Evolutionary conservation across 2,329 filamentous ascomycete genomes (phyloP).

Genomic region (Cladophialophora carrionii): DNA sequence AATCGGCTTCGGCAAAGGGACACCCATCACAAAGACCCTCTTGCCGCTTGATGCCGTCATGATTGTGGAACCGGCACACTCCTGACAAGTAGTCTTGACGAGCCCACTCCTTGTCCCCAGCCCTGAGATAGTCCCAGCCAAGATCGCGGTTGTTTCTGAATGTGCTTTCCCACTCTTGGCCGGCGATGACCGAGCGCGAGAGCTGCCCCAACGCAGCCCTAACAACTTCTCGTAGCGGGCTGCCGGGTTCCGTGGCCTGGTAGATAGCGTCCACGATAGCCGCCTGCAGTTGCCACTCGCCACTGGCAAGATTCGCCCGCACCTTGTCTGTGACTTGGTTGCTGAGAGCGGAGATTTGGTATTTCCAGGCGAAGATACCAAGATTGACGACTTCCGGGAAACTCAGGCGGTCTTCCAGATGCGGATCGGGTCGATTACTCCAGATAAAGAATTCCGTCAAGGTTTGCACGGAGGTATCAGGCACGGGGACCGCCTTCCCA

Average conservation of each 20-base stretch:
- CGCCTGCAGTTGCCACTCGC: constrained; percentile 28
- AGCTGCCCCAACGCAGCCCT: constrained; percentile 30
- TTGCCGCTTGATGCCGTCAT: constrained; percentile 23
- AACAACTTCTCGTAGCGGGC: constrained; percentile 31
- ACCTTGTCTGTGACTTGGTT: constrained; percentile 34
- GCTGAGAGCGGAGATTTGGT: constrained; percentile 31
- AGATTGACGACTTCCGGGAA: constrained; percentile 28
- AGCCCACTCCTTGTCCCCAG: constrained; percentile 27
- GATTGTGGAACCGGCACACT: constrained; percentile 32
- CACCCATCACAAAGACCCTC: constrained; percentile 27
- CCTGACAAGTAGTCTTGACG: constrained; percentile 27
- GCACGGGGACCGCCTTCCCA: constrained; percentile 11
- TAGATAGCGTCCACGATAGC: constrained; percentile 31
- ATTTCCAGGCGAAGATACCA: constrained; percentile 31
- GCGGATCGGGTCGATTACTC: constrained; percentile 20
- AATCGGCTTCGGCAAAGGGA: constrained; percentile 30
- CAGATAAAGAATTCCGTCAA: constrained; percentile 34
- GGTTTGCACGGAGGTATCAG: constrained; percentile 16
- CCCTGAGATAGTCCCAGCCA: constrained; percentile 28
- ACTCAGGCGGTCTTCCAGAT: constrained; percentile 19
- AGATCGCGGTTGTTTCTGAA: constrained; percentile 29
- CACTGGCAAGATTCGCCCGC: constrained; percentile 27
- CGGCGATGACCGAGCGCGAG: constrained; percentile 9
- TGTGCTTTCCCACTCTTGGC: constrained; percentile 30
- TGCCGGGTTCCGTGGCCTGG: constrained; percentile 19